Percentiles rank a stretch among this genome's conserved stretches.
These are phyloP conservation scores for Saccharomyces hybrid DNA, from an alignment of 1,139 yeast species.

Conservation along the genomic window DNA sequence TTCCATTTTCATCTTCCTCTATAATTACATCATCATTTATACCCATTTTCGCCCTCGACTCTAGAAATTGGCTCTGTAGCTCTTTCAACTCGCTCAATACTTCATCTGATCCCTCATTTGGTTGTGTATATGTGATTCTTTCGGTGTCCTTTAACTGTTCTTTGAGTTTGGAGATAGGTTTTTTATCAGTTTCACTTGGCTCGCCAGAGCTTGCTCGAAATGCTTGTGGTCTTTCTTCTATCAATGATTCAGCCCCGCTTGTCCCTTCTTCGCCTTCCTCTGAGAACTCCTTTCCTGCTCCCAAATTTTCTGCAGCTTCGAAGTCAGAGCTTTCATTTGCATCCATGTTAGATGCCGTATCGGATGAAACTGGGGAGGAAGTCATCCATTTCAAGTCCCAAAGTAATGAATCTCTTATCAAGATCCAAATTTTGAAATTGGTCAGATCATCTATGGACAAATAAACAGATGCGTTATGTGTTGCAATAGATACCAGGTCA, in stretches of 20 bases:
- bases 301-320: neutral
- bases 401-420: constrained; percentile 29
- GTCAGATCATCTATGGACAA: constrained; percentile 26
- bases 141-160: constrained; percentile 2
- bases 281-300: neutral
- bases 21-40: constrained; percentile 9
- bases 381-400: constrained; percentile 26
- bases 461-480: constrained; percentile 31
- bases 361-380: constrained; percentile 3
- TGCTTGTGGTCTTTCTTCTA: neutral
- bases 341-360: neutral
- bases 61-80: neutral
- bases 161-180: constrained; percentile 2
- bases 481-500: constrained; percentile 26
- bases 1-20: constrained; percentile 14
- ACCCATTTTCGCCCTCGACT: neutral
- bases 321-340: neutral
- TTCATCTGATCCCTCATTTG: neutral
- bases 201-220: neutral
- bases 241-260: neutral
- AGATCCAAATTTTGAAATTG: constrained; percentile 29
- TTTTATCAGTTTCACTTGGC: constrained; percentile 1
- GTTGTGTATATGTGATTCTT: neutral
- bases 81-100: neutral
- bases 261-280: neutral